Conservation (phyloP, 2,329 filamentous ascomycete genomes). For the Claviceps pazoutovae region DNA sequence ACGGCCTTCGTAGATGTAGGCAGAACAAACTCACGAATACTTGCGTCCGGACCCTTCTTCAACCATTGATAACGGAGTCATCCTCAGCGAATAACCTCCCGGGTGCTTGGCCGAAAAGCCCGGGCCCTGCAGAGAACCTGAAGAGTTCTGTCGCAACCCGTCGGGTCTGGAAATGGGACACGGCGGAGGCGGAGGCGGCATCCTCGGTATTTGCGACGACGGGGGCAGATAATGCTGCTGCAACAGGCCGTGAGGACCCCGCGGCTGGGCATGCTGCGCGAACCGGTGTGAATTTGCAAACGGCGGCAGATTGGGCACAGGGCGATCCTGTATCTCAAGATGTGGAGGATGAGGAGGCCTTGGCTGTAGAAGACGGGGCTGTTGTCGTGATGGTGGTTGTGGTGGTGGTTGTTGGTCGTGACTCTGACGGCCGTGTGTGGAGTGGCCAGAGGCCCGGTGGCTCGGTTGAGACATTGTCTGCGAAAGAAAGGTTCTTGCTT, state of each 20-base stretch:
- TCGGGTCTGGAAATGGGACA: constrained; percentile 12
- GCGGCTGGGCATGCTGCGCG: constrained; percentile 3
- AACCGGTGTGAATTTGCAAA: constrained; percentile 11
- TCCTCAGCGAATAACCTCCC: constrained; percentile 8
- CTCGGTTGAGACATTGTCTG: constrained; percentile 18
- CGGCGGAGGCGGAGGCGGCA: constrained; percentile 3
- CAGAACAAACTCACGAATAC: constrained; percentile 17
- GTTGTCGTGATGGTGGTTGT: constrained; percentile 4
- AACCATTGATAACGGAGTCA: constrained; percentile 19
- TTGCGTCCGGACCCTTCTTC: constrained; percentile 21
- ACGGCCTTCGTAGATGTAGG: neutral
- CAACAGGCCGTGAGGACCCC: neutral
- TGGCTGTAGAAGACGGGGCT: constrained; percentile 1
- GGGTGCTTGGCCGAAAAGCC: constrained; percentile 9
- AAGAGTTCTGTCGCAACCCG: constrained; percentile 6
- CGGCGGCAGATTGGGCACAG: constrained; percentile 1
- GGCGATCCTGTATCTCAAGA: constrained; percentile 5
- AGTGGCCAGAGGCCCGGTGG: constrained; percentile 5
- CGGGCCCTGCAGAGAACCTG: neutral
- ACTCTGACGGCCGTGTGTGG: neutral
- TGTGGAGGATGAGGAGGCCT: constrained; percentile 10
- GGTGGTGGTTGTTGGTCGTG: neutral
- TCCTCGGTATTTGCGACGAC: constrained; percentile 6
- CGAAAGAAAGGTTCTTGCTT: too few species aligned
- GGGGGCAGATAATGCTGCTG: constrained; percentile 9